Evolutionary conservation across 805 yeast species (phyloP).

Genomic region (Babjeviella inositovora): DNA sequence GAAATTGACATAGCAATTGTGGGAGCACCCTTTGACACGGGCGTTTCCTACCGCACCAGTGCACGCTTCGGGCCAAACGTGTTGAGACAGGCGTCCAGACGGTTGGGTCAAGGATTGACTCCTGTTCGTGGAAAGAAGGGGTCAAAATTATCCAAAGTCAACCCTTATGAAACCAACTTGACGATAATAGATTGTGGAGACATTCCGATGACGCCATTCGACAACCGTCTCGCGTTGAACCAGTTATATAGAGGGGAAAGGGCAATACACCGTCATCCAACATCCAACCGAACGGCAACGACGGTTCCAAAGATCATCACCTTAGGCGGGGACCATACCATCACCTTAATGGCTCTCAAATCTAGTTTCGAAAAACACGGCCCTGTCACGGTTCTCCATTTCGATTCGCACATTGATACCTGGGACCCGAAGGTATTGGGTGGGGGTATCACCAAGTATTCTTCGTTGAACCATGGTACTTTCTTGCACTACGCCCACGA

Average conservation of each 20-base stretch:
- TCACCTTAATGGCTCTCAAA: constrained; percentile 31
- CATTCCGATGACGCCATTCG: constrained; percentile 54
- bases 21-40: constrained; percentile 46
- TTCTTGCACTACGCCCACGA: constrained; percentile 58
- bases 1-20: constrained; percentile 34
- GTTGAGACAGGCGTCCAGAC: constrained; percentile 25
- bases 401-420: constrained; percentile 57
- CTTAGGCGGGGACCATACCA: constrained; percentile 48
- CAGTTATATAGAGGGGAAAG: constrained; percentile 44
- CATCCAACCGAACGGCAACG: constrained; percentile 5
- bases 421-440: constrained; percentile 52
- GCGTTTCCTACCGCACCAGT: constrained; percentile 38
- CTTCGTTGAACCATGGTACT: constrained; percentile 49
- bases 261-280: constrained; percentile 22
- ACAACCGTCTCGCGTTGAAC: constrained; percentile 42
- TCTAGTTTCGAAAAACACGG: constrained; percentile 33
- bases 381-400: constrained; percentile 36
- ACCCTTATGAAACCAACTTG: constrained; percentile 42
- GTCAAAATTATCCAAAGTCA: constrained; percentile 18
- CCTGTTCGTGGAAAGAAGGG: constrained; percentile 20
- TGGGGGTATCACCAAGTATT: constrained; percentile 44
- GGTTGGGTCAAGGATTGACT: constrained; percentile 23
- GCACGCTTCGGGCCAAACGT: constrained; percentile 46
- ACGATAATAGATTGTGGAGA: constrained; percentile 52
- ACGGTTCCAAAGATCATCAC: constrained; percentile 24